These are phyloP conservation scores for Monosporascus ibericus DNA, from an alignment of 2,329 filamentous ascomycete species.

Conservation along the genomic window DNA sequence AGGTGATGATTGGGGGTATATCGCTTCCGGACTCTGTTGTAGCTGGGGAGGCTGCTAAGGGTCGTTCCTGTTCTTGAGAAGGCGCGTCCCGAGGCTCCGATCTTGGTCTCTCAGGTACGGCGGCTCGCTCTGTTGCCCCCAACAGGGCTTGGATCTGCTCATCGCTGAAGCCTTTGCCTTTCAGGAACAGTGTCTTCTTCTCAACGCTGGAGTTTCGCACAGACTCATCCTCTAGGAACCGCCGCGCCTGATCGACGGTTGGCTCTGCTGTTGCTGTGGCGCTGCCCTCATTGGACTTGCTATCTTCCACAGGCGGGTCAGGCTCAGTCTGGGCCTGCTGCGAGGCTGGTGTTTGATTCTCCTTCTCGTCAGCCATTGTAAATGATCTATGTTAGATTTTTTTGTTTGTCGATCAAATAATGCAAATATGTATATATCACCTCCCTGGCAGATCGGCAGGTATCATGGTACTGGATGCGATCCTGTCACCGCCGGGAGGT, in stretches of 20 bases:
- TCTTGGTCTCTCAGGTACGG: slow-evolving; percentile 4
- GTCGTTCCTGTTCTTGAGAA: background rate
- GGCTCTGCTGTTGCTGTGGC: slow-evolving; percentile 4
- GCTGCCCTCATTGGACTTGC: slow-evolving; percentile 18
- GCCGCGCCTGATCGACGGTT: slow-evolving; percentile 59
- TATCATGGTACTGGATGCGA: background rate
- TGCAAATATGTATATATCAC: too few species aligned
- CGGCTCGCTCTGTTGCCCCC: slow-evolving; percentile 12
- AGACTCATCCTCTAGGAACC: slow-evolving; percentile 69
- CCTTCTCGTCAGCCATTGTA: slow-evolving; percentile 13
- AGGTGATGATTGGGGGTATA: slow-evolving; percentile 59
- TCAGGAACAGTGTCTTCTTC: slow-evolving; percentile 70
- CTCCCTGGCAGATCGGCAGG: background rate
- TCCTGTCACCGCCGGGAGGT: too few species aligned
- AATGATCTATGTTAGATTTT: background rate
- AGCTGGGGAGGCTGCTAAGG: slow-evolving; percentile 2
- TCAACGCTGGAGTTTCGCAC: slow-evolving; percentile 64
- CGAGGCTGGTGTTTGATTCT: slow-evolving; percentile 15
- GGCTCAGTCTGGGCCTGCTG: slow-evolving; percentile 11
- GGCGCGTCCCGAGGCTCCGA: background rate
- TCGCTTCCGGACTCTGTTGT: slow-evolving; percentile 26
- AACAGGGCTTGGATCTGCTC: slow-evolving; percentile 66
- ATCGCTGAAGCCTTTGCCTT: slow-evolving; percentile 65
- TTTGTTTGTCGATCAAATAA: too few species aligned
- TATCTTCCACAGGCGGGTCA: slow-evolving; percentile 8